Evolutionary conservation across 2,329 filamentous ascomycete genomes (phyloP), one percentile per base, ranked within the genome.

Genomic region (Bretziella fagacearum): DNA sequence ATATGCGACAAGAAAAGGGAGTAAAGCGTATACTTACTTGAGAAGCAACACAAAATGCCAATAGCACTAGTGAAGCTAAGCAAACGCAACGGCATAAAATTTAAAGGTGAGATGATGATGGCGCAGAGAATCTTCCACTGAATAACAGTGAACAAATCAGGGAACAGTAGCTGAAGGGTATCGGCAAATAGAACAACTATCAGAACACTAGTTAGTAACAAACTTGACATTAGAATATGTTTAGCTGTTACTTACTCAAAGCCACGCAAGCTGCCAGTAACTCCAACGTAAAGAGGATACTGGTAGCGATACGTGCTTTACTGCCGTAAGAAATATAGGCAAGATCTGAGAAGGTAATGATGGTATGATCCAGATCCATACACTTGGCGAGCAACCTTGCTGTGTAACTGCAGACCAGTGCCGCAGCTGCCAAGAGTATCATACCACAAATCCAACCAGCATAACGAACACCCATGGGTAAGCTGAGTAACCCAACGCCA

Each of bases 321-420:
- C 78, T 74, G 6, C 89, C 89, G 60, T 93, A 95, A 17, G 85
- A 87, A 54, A 93, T 80, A 57, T 81, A 95, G 2, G 89, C 91
- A 41, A 96, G 68, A 58, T 96, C 89, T 27, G 87, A 91, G 61
- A 95, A 96, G 2, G 89, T 95, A 56, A 95, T 86, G 53, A 95
- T 74, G 44, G 76, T 83, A 51, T 73, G 74, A 62, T 95, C 84
- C 18, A 85, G 74, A 54, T 94, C 81, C 66, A 95, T 79, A 60
- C 89, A 96, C 60, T 81, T 89, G 23, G 85, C 81, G 29, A 95
- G 69, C 10, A 95, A 64, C 55, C 77, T 81, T 10, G 85, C 87
- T 0, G 91, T 96, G 61, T 95, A 94, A 8, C 74, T 73, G 0
- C 91, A 96, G 17, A 81, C 74, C 3, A 73, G 58, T 5, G 85